Percentiles rank a stretch among this genome's conserved stretches.
These are phyloP conservation scores for Fusarium sp. DNA, from an alignment of 2,329 filamentous ascomycete species.

Conservation along the genomic window DNA sequence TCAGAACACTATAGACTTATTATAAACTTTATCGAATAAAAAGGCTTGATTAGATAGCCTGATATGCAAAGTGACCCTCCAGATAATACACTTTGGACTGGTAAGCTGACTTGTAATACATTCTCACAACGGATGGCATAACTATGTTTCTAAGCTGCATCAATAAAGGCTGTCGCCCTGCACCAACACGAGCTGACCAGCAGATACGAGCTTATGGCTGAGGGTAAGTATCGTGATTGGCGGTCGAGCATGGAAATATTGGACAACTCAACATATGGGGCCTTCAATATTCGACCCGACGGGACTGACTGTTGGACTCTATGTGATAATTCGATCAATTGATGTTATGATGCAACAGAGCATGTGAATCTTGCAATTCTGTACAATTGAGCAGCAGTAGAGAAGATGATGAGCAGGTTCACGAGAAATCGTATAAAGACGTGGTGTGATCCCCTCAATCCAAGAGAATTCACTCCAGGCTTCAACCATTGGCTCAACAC, in stretches of 20 bases:
- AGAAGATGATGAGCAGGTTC: rapidly evolving
- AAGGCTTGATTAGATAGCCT: background rate
- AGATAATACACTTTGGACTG: background rate
- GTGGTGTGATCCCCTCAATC: background rate
- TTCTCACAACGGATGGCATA: background rate
- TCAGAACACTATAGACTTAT: background rate
- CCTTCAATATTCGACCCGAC: background rate
- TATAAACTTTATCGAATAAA: background rate
- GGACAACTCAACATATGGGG: background rate
- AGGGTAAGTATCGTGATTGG: slow-evolving; percentile 8
- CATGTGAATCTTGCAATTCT: background rate
- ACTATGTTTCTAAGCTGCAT: slow-evolving; percentile 18
- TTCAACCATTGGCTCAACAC: slow-evolving; percentile 17
- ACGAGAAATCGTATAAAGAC: slow-evolving; percentile 14
- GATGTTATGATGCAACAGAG: background rate
- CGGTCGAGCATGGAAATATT: slow-evolving; percentile 3
- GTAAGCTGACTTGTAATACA: slow-evolving; percentile 22
- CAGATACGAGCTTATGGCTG: slow-evolving; percentile 44
- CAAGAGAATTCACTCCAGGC: background rate
- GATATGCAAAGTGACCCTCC: slow-evolving; percentile 4
- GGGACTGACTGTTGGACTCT: background rate
- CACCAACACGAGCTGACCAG: slow-evolving; percentile 32
- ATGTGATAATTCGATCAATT: background rate
- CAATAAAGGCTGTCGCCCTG: slow-evolving; percentile 38
- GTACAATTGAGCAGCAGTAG: background rate